Evolutionary conservation across 179 eudicot species (phyloP), one percentile per base, ranked within the genome.

Genomic region (Heliamphora pulchella): DNA sequence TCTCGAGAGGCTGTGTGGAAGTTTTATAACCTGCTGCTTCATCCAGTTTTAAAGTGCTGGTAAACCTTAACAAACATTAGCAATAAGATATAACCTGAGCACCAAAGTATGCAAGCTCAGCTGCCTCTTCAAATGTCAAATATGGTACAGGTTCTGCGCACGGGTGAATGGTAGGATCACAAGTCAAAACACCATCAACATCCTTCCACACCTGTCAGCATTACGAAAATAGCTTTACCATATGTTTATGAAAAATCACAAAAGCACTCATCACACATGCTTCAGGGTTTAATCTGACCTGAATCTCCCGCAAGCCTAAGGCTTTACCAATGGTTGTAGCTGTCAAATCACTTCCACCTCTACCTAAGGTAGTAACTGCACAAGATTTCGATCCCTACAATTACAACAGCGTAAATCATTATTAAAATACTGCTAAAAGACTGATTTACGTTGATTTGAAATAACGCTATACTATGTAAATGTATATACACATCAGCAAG

Each of bases 281-380:
- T 58, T 44, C 39, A n/a, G 67, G 41, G 39, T 17, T 47, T 15
- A 43, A 18, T 17, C 75, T 59, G 67, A 94, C 99, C 98, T 96
- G 99, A 81, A 96, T 94, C 85, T 96, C 99, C 53, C 90, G 90
- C 77, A 96, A 88, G 22, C 98, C 94, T 86, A 96, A 84, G 75
- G 98, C 96, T 91, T 92, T 96, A 78, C 99, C 99, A 78, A 96
- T 90, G 59, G 98, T 94, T 78, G 99, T 96, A 58, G 99, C 99
- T 9, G 99, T 96, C 87, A 96, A 87, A 87, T 96, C 99, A 86
- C 99, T 96, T 84, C 99, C 99, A 82, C 99, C 99, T 82, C 99
- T 87, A 55, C 99, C 99, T 84, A 96, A 76, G 78, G 99, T 96
- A 62, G 99, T 96, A 75, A 96, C 90, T 80, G 98, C 98, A 89